Percentiles rank a stretch among this genome's conserved stretches.
Conservation (phyloP, 805 yeast species). For the Cyberlindnera saturnus region DNA sequence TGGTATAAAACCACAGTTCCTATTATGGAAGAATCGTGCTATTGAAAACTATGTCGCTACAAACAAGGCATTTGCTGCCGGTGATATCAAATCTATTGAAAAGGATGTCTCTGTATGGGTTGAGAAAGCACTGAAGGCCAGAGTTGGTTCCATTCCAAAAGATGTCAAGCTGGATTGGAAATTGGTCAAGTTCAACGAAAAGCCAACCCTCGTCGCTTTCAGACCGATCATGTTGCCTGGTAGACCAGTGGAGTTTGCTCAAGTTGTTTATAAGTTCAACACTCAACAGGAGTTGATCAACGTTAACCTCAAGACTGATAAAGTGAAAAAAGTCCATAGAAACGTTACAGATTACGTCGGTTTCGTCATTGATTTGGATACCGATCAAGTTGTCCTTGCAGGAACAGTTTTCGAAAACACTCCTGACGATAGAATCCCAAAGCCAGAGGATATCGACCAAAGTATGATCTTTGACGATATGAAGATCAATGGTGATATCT, state of each 20-base stretch:
- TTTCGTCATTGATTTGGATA: constrained; percentile 54
- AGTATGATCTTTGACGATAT: constrained; percentile 23
- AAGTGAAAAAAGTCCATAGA: constrained; percentile 41
- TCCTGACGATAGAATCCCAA: constrained; percentile 33
- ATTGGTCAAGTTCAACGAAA: constrained; percentile 56
- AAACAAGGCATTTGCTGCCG: constrained; percentile 74
- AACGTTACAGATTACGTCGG: constrained; percentile 57
- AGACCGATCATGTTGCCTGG: constrained; percentile 61
- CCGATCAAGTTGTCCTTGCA: constrained; percentile 51
- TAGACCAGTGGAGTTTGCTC: constrained; percentile 47
- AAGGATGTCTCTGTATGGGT: constrained; percentile 55
- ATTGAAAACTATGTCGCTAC: constrained; percentile 70
- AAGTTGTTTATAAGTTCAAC: constrained; percentile 56
- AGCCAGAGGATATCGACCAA: constrained; percentile 26
- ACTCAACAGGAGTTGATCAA: constrained; percentile 54
- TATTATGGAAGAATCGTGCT: constrained; percentile 81
- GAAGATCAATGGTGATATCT: constrained; percentile 29
- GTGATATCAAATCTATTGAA: constrained; percentile 41
- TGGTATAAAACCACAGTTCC: constrained; percentile 56
- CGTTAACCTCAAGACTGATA: constrained; percentile 37
- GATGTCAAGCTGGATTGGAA: constrained; percentile 68
- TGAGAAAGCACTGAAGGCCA: constrained; percentile 45
- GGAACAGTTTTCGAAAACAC: constrained; percentile 63
- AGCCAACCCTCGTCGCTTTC: constrained; percentile 69
- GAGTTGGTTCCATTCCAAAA: constrained; percentile 51